Base-by-base conservation (phyloP, 225 moss, liverwort and hornwort species). In the Pleurozium schreberi region DNA sequence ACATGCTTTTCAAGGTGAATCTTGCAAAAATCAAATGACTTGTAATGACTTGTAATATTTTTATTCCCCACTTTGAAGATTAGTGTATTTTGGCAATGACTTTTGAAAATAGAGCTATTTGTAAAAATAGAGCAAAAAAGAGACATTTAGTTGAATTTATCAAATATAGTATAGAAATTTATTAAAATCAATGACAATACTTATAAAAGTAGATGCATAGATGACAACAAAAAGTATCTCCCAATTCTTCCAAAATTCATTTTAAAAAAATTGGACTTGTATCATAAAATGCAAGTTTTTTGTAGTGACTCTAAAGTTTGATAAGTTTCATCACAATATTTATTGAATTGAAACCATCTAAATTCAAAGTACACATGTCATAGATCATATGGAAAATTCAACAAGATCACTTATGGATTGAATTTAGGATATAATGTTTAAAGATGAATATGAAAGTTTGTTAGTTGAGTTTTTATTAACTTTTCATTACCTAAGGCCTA, bases 341-440 rank as follows among this genome's bases (percentile, higher is more conserved):
- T 13, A 28, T 28, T 3, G 6, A 47, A 47, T 11, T 45, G 2
- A 11, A 74, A 30, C 11, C 30, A 30, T 74, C 5, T 16, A 11
- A 18, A 5, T 18, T 18, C 18, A 47, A 74, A 30, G 0, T 11
- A 18, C 2, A 10, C 0, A 1, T 11, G 1, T 30, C 30, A 18
- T 45, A 4, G 10, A 71, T 71, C 5, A 28, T 9, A 10, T 45
- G 3, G 3, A 3, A 47, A 47, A 18, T 0, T 10, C 4, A 30
- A 18, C 0, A 74, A 31, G 11, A 74, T 7, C 4, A 11, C 45
- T 30, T 45, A 18, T 6, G 2, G 4, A 74, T 74, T 47, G 31
- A 47, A 74, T 2, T 47, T 47, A 47, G 7, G 47, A 47, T 47
- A 74, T 47, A 11, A 30, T 47, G 28, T 47, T 47, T 47, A 31